phyloP scores from a whole-genome alignment of 495 filamentous ascomycete species.

The Stereocaulon alpinum region DNA sequence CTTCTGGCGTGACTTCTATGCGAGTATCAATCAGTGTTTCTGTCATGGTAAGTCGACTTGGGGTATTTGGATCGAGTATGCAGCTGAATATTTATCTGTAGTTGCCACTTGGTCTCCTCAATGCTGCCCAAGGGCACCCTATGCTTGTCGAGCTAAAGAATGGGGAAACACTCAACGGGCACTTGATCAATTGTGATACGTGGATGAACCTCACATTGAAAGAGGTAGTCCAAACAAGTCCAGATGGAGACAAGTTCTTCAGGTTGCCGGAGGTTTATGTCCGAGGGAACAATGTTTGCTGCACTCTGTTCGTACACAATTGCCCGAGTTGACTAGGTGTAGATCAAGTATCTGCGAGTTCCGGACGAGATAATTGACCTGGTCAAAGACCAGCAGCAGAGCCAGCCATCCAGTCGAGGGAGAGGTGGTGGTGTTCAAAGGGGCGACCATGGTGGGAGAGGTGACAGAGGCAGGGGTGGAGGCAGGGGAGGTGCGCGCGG shows the following conservation, averaged over 20 bases:
- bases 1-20: neutral
- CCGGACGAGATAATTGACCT: constrained; percentile 91
- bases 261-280: constrained; percentile 89
- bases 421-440: constrained; percentile 56
- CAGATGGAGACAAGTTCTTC: constrained; percentile 89
- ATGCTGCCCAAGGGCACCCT: constrained; percentile 91
- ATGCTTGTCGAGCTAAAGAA: constrained; percentile 99
- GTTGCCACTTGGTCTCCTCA: constrained; percentile 88
- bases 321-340: neutral
- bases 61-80: neutral
- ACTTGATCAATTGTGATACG: constrained; percentile 90
- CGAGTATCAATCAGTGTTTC: neutral
- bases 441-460: constrained; percentile 51
- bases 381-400: constrained; percentile 82
- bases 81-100: constrained; percentile 26
- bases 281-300: constrained; percentile 83
- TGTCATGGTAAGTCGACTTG: constrained; percentile 9
- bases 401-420: constrained; percentile 56
- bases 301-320: neutral
- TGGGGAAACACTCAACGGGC: constrained; percentile 93
- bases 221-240: constrained; percentile 94
- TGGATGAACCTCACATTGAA: constrained; percentile 99
- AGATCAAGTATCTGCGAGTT: constrained; percentile 98
- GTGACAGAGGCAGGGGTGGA: constrained; percentile 42
- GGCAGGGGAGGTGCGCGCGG: constrained; percentile 38